These are phyloP conservation scores for Phytophthora parvispora DNA, from an alignment of 352 stramenopile species.

Conservation along the genomic window DNA sequence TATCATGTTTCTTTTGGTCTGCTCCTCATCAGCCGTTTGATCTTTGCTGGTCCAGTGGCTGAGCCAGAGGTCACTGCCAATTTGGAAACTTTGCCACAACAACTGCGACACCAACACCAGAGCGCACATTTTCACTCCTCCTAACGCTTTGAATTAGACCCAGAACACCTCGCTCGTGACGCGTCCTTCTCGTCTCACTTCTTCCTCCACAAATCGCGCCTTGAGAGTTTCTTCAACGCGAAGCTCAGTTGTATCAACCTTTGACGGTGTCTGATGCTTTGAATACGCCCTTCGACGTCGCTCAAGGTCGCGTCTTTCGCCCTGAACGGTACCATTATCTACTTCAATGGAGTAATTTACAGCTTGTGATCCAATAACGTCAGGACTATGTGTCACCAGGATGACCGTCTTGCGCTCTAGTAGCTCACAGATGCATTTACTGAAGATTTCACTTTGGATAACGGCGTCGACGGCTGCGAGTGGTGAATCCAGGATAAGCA, in stretches of 20 bases:
- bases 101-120: slow-evolving; percentile 24
- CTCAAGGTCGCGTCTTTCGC: background rate
- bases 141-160: slow-evolving; percentile 36
- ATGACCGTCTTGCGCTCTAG: slow-evolving; percentile 71
- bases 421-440: slow-evolving; percentile 37
- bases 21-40: slow-evolving; percentile 20
- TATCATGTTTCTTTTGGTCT: too few species aligned
- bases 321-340: too few species aligned
- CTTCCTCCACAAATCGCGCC: slow-evolving; percentile 33
- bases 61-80: slow-evolving; percentile 45
- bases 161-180: slow-evolving; percentile 37
- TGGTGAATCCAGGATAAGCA: slow-evolving; percentile 93
- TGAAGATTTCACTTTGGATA: slow-evolving; percentile 92
- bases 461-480: slow-evolving; percentile 82
- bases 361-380: too few species aligned
- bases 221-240: background rate
- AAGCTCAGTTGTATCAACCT: background rate
- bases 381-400: slow-evolving; percentile 94
- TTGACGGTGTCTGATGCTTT: background rate
- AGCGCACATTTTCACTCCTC: slow-evolving; percentile 29
- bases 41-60: slow-evolving; percentile 46
- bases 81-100: slow-evolving; percentile 48
- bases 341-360: too few species aligned
- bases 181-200: slow-evolving; percentile 31
- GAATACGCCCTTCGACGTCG: background rate